Conservation (phyloP, 495 filamentous ascomycete species). For the Friedmanniomyces endolithicus region DNA sequence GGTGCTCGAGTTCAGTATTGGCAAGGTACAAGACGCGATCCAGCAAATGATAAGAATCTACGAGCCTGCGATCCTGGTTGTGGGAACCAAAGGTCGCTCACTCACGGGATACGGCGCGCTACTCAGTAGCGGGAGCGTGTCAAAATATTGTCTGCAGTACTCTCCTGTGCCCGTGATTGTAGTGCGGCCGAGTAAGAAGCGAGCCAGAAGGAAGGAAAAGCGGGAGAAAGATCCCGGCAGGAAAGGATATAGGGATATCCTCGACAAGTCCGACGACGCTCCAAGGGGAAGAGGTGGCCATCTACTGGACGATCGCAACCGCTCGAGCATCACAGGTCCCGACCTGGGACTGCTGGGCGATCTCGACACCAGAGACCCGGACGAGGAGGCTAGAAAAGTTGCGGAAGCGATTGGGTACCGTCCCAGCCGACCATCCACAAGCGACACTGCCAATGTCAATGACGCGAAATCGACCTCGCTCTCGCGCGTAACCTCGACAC, state of each 20-base stretch:
- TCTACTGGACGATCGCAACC: slow-evolving; percentile 16
- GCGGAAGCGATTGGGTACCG: slow-evolving; percentile 20
- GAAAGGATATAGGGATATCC: slow-evolving; percentile 67
- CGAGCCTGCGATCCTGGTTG: slow-evolving; percentile 87
- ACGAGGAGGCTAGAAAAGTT: slow-evolving; percentile 18
- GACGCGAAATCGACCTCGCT: slow-evolving; percentile 4
- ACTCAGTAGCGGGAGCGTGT: slow-evolving; percentile 73
- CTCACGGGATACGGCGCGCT: slow-evolving; percentile 81
- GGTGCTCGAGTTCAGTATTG: slow-evolving; percentile 78
- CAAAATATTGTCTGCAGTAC: slow-evolving; percentile 92
- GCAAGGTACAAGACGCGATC: slow-evolving; percentile 85
- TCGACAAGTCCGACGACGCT: slow-evolving; percentile 43
- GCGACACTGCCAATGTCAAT: background rate
- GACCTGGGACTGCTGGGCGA: slow-evolving; percentile 16
- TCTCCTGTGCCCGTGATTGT: slow-evolving; percentile 96
- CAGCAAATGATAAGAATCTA: slow-evolving; percentile 91
- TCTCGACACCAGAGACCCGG: slow-evolving; percentile 10
- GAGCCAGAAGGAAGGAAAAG: slow-evolving; percentile 84
- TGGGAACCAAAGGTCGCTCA: slow-evolving; percentile 79
- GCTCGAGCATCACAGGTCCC: background rate
- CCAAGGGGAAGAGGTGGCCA: slow-evolving; percentile 14
- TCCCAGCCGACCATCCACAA: background rate
- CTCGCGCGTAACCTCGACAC: background rate
- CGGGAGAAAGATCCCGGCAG: slow-evolving; percentile 65
- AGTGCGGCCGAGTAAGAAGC: slow-evolving; percentile 79